Base-by-base conservation (phyloP, 257 asterid genomes). In the Nyctanthes arbortristis region DNA sequence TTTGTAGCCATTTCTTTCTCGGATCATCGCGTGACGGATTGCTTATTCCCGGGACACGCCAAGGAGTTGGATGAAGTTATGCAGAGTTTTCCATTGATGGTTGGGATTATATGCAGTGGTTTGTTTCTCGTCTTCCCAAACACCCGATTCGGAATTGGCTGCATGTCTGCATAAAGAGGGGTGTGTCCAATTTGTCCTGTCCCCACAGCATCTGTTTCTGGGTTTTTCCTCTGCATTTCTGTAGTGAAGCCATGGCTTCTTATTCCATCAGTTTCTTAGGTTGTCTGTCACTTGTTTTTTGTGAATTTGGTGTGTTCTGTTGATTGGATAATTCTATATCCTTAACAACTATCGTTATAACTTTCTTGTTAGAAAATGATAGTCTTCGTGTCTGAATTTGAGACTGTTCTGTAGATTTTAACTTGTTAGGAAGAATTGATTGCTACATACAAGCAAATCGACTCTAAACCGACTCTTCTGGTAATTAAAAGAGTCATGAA, bases 81-180 rank as follows among this genome's bases (percentile, higher is more conserved):
- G 61, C 54, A 61, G 30, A 43, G 61, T 1, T 39, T 75, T 55
- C 79, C 79, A 22, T 29, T 68, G 37, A 73, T 67, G 20, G 40
- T 67, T 12, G 74, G 79, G n/a, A 68, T 74, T 34, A 30, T 68
- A 35, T 67, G 79, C 66, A 75, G 79, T 27, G n/a, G 64, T 28
- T 7, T 75, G 71, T 55, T 75, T 24, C 74, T 68, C n/a, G 33
- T 59, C 11, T 75, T 75, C 35, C 79, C 79, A 9, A 62, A 65
- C 2, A 52, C 61, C 20, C 69, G 79, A 61, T 65, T 63, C 36
- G 71, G 79, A 7, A 52, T 68, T 39, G 79, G 73, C 11, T 30
- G 63, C 27, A 29, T 57, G 35, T 25, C 63, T 57, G 14, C 63
- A 27, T 57, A 12, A 57, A 49, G n/a, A n/a, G 12, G 29, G 14